These are phyloP conservation scores for Rubia balearica DNA, from an alignment of 305 asterid species.

Conservation along the genomic window DNA sequence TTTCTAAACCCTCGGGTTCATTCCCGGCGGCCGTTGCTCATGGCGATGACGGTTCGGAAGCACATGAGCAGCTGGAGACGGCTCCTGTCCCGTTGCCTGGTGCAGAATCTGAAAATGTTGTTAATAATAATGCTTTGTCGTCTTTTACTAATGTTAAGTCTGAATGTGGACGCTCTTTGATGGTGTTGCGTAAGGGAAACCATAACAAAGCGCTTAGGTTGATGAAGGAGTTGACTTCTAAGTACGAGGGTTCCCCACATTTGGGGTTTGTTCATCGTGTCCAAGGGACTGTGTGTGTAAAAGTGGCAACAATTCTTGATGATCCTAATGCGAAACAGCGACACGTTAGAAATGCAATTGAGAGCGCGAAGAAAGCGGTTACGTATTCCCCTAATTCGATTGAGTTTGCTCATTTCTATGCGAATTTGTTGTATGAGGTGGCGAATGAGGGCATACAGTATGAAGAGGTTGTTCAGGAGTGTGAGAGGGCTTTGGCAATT, in stretches of 20 bases:
- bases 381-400: constrained; percentile 57
- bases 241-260: constrained; percentile 53
- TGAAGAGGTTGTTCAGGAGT: constrained; percentile 77
- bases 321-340: constrained; percentile 62
- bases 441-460: constrained; percentile 69
- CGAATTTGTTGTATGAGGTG: constrained; percentile 66
- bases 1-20: no score
- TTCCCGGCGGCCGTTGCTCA: constrained; percentile 4
- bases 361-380: constrained; percentile 66
- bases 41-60: constrained; percentile 16
- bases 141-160: constrained; percentile 37
- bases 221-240: constrained; percentile 71
- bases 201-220: constrained; percentile 69
- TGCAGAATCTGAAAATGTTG: constrained; percentile 21
- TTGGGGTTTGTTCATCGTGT: constrained; percentile 65
- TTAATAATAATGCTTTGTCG: constrained; percentile 6
- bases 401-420: constrained; percentile 81
- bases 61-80: constrained; percentile 10
- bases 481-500: constrained; percentile 77
- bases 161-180: constrained; percentile 72
- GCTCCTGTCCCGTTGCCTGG: constrained; percentile 5
- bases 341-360: constrained; percentile 67
- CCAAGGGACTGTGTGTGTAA: constrained; percentile 70
- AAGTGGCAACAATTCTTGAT: constrained; percentile 60
- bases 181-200: constrained; percentile 61